Base-by-base conservation (phyloP, 768 basidiomycete genomes). In the Boletus vinaceobasis region DNA sequence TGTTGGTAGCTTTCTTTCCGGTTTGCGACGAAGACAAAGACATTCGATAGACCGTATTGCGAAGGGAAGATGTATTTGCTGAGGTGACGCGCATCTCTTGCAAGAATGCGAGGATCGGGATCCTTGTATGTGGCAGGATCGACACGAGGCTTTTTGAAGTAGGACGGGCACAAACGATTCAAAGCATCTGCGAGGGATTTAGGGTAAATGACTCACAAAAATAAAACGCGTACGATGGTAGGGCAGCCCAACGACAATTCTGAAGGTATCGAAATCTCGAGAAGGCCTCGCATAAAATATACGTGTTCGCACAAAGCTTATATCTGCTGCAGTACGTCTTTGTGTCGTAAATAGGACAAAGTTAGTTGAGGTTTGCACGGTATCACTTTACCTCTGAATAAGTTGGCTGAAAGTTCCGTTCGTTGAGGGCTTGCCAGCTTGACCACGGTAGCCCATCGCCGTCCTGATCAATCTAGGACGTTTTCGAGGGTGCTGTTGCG, bases 1-100 rank as follows among this genome's bases (percentile, higher is more conserved):
- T 79, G 74, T 29, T 70, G 68, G 40, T 72, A 72, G 0, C 63
- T 57, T 42, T 70, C 62, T 40, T 64, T 69, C 17, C 57, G 58
- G 23, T 52, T 63, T 44, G 56, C 56, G 43, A 63, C 52, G 13
- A 48, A 37, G 5, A 56, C 47, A 56, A 93, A 94, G 2, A 85
- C 77, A 59, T 75, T 88, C 5, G 75, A 65, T 1, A 97, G 65
- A 0, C 81, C 79, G 62, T 86, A 92, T 61, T 93, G 89, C 38
- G 85, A 77, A 9, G 93, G 85, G 63, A 98, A 96, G 2, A 98
- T 74, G 62, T 93, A 87, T 72, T 93, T 94, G 33, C 87, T 78
- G 1, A 93, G 71, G 58, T 84, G 84, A 38, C 87, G 78, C 1
- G 81, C 79, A 37, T 81, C 68, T 37, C 76, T 76, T 42, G 74